Conservation (phyloP, 768 basidiomycete genomes). For the Terana coerulea region DNA sequence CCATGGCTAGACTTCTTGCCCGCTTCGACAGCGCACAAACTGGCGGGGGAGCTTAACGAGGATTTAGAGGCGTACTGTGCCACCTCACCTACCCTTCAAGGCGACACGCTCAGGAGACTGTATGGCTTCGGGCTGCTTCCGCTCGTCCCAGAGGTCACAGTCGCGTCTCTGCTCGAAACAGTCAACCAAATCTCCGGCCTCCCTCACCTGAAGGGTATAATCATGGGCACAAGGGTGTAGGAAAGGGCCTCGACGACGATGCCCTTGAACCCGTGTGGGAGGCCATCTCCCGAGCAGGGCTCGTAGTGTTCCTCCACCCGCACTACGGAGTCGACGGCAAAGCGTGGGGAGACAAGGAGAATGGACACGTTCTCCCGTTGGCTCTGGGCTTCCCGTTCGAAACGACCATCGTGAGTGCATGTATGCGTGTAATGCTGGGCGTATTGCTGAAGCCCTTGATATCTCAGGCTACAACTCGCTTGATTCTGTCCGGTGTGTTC, state of each 20-base stretch:
- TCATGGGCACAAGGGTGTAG: constrained; percentile 82
- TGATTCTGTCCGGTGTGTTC: constrained; percentile 77
- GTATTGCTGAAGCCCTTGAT: not conserved
- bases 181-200: constrained; percentile 62
- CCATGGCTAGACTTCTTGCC: constrained; percentile 90
- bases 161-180: constrained; percentile 53
- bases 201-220: constrained; percentile 69
- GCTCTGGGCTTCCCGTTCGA: constrained; percentile 90
- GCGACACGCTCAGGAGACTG: constrained; percentile 48
- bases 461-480: constrained; percentile 60
- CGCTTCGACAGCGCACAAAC: constrained; percentile 55
- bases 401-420: constrained; percentile 69
- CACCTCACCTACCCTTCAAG: constrained; percentile 45
- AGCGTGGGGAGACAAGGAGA: constrained; percentile 71
- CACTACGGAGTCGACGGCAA: constrained; percentile 79
- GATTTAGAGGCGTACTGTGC: constrained; percentile 81
- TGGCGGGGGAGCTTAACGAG: constrained; percentile 69
- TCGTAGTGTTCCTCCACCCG: constrained; percentile 82
- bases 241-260: constrained; percentile 77
- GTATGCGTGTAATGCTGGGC: not conserved
- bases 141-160: constrained; percentile 63
- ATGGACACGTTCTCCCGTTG: constrained; percentile 85
- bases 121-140: constrained; percentile 86
- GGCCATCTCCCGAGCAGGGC: constrained; percentile 62
- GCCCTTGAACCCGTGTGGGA: constrained; percentile 78